Evolutionary conservation across 768 basidiomycete genomes (phyloP).

Genomic region (Rhodotorula kratochvilovae): DNA sequence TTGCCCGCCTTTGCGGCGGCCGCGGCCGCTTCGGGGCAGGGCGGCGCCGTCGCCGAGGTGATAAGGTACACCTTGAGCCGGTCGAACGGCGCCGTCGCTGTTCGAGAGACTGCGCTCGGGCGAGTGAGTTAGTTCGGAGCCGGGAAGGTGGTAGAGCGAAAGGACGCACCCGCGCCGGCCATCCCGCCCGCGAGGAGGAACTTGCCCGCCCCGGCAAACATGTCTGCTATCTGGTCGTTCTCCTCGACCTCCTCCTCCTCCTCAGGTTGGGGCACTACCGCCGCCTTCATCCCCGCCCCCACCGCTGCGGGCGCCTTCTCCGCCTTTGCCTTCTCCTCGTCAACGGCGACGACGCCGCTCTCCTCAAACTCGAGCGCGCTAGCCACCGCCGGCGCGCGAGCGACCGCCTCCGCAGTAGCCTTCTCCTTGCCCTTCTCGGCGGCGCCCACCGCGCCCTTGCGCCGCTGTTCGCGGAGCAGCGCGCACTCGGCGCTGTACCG

Average conservation of each 20-base stretch:
- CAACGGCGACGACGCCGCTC: conserved; percentile 16
- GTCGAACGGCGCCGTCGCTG: conserved; percentile 96
- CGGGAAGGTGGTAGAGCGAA: neutral
- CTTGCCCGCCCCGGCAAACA: conserved; percentile 63
- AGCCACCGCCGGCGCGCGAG: neutral
- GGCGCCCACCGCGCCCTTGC: neutral
- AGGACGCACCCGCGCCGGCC: conserved; percentile 76
- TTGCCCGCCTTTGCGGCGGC: conserved; percentile 54
- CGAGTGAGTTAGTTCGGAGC: neutral
- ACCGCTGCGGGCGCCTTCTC: neutral
- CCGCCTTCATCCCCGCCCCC: neutral
- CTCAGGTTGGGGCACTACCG: neutral
- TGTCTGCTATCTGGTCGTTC: conserved; percentile 61
- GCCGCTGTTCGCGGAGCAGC: neutral
- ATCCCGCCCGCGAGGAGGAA: conserved; percentile 90
- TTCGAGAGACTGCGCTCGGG: conserved; percentile 70
- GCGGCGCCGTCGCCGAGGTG: conserved; percentile 51
- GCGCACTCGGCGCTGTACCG: conserved; percentile 17
- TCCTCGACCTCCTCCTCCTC: conserved; percentile 55
- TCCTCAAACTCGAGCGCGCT: conserved; percentile 19
- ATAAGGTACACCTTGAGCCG: conserved; percentile 94
- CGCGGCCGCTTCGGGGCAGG: conserved; percentile 40
- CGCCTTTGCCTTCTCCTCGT: neutral
- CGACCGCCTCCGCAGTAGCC: conserved; percentile 17
- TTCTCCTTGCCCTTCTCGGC: conserved; percentile 1